A percentile compares a stretch with the other conserved stretches of the same genome.
Conservation (phyloP, 73 alveolate species). For the Tetrahymena malaccensis region DNA sequence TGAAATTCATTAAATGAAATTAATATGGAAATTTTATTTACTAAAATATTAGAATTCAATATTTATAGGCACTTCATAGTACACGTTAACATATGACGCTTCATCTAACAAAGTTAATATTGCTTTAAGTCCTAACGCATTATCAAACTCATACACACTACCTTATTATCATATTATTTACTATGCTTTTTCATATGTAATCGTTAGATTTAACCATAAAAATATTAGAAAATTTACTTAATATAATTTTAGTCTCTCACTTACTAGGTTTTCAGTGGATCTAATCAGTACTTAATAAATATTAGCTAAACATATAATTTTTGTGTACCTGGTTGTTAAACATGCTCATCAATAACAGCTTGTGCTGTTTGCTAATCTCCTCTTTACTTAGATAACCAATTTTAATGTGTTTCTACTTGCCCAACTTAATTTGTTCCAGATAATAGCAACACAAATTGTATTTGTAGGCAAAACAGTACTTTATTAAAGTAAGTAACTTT, state of each 20-base stretch:
- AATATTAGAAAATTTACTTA: too few relatives aligned
- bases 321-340: not conserved
- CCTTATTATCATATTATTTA: not conserved
- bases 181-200: not conserved
- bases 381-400: not conserved
- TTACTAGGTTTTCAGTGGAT: not conserved
- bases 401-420: not conserved
- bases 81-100: not conserved
- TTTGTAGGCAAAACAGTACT: not conserved
- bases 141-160: not conserved
- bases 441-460: not conserved
- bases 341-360: not conserved
- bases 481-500: not conserved
- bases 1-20: too few relatives aligned
- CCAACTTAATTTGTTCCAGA: not conserved
- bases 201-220: too few relatives aligned
- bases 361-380: not conserved
- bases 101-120: not conserved
- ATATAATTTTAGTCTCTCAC: not conserved
- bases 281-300: not conserved
- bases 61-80: not conserved
- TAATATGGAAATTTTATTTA: too few relatives aligned
- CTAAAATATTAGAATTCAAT: not conserved
- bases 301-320: not conserved
- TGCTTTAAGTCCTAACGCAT: not conserved